Base-by-base conservation (phyloP, 495 filamentous ascomycete species). In the Glarea lozoyensis region DNA sequence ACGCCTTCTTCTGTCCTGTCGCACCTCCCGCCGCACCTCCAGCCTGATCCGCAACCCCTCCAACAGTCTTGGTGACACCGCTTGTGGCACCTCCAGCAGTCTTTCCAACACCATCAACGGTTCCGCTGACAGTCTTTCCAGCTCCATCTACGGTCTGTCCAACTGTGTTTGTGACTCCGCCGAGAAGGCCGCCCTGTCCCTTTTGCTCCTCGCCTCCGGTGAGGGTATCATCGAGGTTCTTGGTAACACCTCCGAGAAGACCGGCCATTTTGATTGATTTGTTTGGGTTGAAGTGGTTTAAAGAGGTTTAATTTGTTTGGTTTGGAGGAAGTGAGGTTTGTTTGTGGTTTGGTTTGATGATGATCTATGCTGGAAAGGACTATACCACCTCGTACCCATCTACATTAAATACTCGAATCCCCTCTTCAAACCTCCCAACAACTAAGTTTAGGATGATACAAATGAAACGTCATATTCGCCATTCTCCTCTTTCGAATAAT, bases 101-200 rank as follows among this genome's bases (percentile, higher is more conserved):
- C 27, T 58, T 61, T 18, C 56, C 44, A 11, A 42, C 37, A 10
- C 61, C 60, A 27, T 63, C 61, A 1, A 58, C 60, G 1, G 63
- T 63, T 38, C 64, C 55, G 13, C 60, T 60, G 9, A 59, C 61
- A 10, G 49, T 52, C 24, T 49, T 63, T 25, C 62, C 62, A 0
- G 57, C 54, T 17, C 61, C 58, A 22, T 46, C 52, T 22, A 60
- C 61, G 1, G 61, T 63, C 21, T 54, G 48, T 29, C 42, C 42
- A 10, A 59, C 49, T 6, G 52, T 29, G 17, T 30, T 24, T 7
- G 37, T 40, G 2, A 65, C 43, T 19, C 55, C 49, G 30, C 64
- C 61, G 27, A 66, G 40, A 21, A 67, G 50, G 1, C 64, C 64
- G n/a, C 63, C 64, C 42, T 65, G 56, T 11, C 62, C 62, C 20